Evolutionary conservation across 1,139 yeast species (phyloP).

Genomic region (Diutina ranongensis): DNA sequence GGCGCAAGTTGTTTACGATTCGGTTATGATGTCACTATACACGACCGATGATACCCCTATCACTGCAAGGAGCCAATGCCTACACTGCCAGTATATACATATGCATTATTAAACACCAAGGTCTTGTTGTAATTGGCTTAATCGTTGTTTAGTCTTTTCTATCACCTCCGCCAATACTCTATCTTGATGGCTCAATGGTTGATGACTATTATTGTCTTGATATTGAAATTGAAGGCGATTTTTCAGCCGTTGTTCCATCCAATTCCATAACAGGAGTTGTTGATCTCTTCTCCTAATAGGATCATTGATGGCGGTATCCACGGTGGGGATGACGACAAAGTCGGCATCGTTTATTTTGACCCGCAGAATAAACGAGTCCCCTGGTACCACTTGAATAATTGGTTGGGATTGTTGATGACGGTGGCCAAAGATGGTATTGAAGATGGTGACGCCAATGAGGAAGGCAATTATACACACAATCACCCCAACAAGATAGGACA

Average conservation of each 20-base stretch:
- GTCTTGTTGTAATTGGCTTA: not conserved
- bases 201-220: too few relatives aligned
- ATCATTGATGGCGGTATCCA: not conserved
- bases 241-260: constrained; percentile 1
- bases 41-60: too few relatives aligned
- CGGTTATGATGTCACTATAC: too few relatives aligned
- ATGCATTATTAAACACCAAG: not conserved
- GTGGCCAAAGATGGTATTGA: not conserved
- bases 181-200: not conserved
- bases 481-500: not conserved
- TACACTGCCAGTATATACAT: too few relatives aligned
- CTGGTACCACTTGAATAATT: constrained; percentile 2
- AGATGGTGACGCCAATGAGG: not conserved
- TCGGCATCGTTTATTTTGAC: not conserved
- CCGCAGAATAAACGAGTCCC: not conserved
- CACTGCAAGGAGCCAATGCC: too few relatives aligned
- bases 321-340: constrained; percentile 2
- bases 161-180: constrained; percentile 1
- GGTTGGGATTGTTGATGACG: not conserved
- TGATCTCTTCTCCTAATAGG: not conserved
- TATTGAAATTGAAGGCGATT: not conserved
- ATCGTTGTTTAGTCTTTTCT: not conserved
- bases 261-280: not conserved
- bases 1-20: too few relatives aligned
- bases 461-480: not conserved